A percentile compares a stretch with the other conserved stretches of the same genome.
These are phyloP conservation scores for Ulota crispa DNA, from an alignment of 225 moss, liverwort and hornwort species.

Conservation along the genomic window DNA sequence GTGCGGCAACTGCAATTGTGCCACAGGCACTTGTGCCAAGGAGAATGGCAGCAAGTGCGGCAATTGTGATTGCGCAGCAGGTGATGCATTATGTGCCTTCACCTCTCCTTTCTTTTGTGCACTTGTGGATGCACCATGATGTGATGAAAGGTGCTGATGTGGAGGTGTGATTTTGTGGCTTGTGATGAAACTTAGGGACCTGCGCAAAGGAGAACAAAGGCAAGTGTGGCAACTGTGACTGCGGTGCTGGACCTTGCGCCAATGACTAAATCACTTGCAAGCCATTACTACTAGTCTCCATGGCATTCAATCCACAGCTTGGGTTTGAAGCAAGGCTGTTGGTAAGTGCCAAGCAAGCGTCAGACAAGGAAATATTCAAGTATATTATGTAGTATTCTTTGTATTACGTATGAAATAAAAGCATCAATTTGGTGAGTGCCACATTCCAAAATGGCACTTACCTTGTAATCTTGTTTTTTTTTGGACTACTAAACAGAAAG, in stretches of 20 bases:
- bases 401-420: slow-evolving; percentile 13
- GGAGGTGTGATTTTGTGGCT: not conserved
- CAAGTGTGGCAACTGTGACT: slow-evolving; percentile 53
- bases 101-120: too few relatives aligned
- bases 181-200: slow-evolving; percentile 18
- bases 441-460: not conserved
- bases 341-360: not conserved
- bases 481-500: too few relatives aligned
- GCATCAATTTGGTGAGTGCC: not conserved
- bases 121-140: too few relatives aligned
- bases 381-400: not conserved
- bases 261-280: slow-evolving; percentile 30
- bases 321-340: not conserved
- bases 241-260: slow-evolving; percentile 47
- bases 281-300: not conserved
- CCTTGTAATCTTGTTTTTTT: not conserved
- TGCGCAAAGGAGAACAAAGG: slow-evolving; percentile 51
- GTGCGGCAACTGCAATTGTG: slow-evolving; percentile 48
- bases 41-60: slow-evolving; percentile 55
- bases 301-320: not conserved
- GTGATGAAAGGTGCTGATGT: not conserved
- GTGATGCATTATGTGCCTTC: not conserved
- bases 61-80: slow-evolving; percentile 47
- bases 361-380: not conserved
- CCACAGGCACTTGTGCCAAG: slow-evolving; percentile 57